Base-by-base conservation (phyloP, 2,329 filamentous ascomycete species). In the Metarhizium album region DNA sequence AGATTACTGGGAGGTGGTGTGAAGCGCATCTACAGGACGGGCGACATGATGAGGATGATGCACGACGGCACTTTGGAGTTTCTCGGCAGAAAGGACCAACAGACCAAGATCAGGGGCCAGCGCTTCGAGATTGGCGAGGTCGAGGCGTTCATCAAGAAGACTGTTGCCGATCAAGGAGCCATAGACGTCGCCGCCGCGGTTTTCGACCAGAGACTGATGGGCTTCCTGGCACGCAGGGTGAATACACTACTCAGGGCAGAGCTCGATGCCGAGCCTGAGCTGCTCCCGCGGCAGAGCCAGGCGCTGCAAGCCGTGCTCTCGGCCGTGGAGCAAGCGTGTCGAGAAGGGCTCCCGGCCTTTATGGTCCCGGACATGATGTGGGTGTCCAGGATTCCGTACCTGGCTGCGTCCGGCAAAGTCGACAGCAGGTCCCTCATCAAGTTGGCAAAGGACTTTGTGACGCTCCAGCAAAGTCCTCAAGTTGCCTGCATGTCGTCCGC, bases 301-400 rank as follows among this genome's bases (percentile, higher is more conserved):
- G 47, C 47, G 2, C 14, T 49, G 22, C 9, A 31, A 9, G 45
- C 42, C 20, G 40, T 55, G 8, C 29, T 54, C 8, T 11, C 46
- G 27, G 45, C 22, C 5, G 43, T 58, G 11, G 52, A 40, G 47
- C 27, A 47, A 13, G 46, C 43, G 22, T 59, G 55, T 42, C 42
- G 54, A 42, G 42, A 31, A 31, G 47, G 43, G 18, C 46, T 58
- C 22, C 56, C 57, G 1, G 54, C 52, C 13, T 59, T 57, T 43
- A 59, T 59, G 57, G 55, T 59, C 2, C 57, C 57, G 42, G 50
- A 52, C 13, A 49, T 59, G 43, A 23, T 58, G 23, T 55, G 54
- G 53, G 53, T 57, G 1, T 58, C 57, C n/a, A 52, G 42, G 29
- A 56, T 58, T 16, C 57, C 57, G 5, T 52, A 56, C 31, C 47